phyloP scores from a whole-genome alignment of 768 basidiomycete species.

The Boletus reticulatus region DNA sequence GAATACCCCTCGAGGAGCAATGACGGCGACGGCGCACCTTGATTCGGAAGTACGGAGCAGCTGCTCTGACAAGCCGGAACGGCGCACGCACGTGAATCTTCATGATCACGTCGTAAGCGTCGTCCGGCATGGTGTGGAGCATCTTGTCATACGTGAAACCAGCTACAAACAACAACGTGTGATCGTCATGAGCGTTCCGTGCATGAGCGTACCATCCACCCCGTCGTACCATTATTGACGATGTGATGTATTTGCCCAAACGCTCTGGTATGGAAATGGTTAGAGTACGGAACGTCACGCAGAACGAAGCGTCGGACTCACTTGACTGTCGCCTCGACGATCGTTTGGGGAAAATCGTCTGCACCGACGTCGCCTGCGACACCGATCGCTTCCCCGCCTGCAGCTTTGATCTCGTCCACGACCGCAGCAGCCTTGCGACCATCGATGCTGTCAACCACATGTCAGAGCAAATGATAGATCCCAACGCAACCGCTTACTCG shows the following conservation, averaged over 20 bases:
- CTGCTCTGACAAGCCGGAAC: slow-evolving; percentile 80
- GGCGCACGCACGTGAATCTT: slow-evolving; percentile 86
- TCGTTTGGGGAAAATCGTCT: slow-evolving; percentile 77
- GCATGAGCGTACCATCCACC: not conserved
- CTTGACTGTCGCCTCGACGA: slow-evolving; percentile 74
- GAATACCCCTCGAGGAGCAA: not conserved
- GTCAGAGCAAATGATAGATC: not conserved
- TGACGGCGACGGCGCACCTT: slow-evolving; percentile 42
- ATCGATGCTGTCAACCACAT: slow-evolving; percentile 55
- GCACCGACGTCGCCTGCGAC: slow-evolving; percentile 81
- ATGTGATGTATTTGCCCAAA: slow-evolving; percentile 88
- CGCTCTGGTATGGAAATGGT: slow-evolving; percentile 40
- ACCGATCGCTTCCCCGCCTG: slow-evolving; percentile 70
- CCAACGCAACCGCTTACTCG: slow-evolving; percentile 51
- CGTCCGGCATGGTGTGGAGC: slow-evolving; percentile 84
- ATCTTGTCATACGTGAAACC: slow-evolving; percentile 85
- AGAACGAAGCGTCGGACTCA: slow-evolving; percentile 40
- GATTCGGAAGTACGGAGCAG: slow-evolving; percentile 81
- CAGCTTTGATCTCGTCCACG: slow-evolving; percentile 67
- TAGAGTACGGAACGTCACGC: no score
- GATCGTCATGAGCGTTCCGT: not conserved
- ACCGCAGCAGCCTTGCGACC: slow-evolving; percentile 63
- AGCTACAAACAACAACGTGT: slow-evolving; percentile 34
- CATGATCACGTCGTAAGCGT: slow-evolving; percentile 76
- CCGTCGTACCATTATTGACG: slow-evolving; percentile 65